These are phyloP conservation scores for Suillus bovinus DNA, from an alignment of 768 basidiomycete species.

Conservation along the genomic window DNA sequence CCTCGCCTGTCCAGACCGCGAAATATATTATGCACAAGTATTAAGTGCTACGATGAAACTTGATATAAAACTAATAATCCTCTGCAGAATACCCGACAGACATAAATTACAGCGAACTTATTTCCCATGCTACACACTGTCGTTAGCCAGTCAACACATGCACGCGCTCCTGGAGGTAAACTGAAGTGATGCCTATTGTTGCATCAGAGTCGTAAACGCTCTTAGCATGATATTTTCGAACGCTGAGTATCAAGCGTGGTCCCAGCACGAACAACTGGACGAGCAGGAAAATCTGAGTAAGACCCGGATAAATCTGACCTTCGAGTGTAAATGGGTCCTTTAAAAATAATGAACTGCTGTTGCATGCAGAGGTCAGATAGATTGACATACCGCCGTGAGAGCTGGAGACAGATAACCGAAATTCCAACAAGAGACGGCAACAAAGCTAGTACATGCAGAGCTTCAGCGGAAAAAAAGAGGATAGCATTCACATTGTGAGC, in stretches of 20 bases:
- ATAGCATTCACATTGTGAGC: neutral
- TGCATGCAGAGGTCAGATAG: neutral
- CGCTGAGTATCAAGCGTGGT: neutral
- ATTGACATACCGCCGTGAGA: neutral
- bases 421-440: neutral
- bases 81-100: neutral
- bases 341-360: neutral
- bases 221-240: neutral
- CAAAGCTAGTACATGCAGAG: neutral
- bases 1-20: neutral
- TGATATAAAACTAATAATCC: neutral
- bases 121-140: neutral
- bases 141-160: neutral
- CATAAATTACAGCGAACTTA: neutral
- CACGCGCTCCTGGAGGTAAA: neutral
- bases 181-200: no score
- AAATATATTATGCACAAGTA: neutral
- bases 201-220: neutral
- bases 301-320: neutral
- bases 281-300: neutral
- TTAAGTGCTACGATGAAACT: neutral
- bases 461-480: neutral
- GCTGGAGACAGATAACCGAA: neutral
- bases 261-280: neutral
- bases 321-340: neutral